phyloP scores from a whole-genome alignment of 2,329 filamentous ascomycete genomes.

The Pyricularia pennisetigena region DNA sequence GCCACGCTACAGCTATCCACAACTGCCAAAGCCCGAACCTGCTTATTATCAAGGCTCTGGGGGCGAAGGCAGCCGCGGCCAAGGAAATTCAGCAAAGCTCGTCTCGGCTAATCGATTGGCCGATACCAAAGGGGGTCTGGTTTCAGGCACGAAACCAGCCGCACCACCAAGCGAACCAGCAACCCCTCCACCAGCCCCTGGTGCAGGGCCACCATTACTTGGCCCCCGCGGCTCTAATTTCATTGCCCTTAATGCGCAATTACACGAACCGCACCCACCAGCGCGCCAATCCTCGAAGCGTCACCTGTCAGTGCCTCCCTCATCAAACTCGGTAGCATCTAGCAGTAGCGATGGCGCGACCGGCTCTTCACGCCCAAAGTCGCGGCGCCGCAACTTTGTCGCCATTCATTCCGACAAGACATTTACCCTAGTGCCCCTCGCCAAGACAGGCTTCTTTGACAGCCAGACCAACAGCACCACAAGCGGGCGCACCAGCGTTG shows the following conservation, averaged over 20 bases:
- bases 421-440: slow-evolving; percentile 37
- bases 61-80: not conserved
- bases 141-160: slow-evolving; percentile 36
- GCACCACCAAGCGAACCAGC: slow-evolving; percentile 16
- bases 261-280: slow-evolving; percentile 10
- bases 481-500: slow-evolving; percentile 11
- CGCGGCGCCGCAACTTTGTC: slow-evolving; percentile 34
- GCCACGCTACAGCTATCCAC: not conserved
- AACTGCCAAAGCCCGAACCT: not conserved
- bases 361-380: slow-evolving; percentile 18
- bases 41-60: not conserved
- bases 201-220: not conserved
- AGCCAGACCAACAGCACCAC: slow-evolving; percentile 9
- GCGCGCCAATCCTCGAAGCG: slow-evolving; percentile 2
- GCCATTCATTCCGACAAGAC: slow-evolving; percentile 47
- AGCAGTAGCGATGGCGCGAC: not conserved
- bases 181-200: slow-evolving; percentile 16
- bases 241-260: slow-evolving; percentile 25
- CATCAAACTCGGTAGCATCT: slow-evolving; percentile 3
- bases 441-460: slow-evolving; percentile 10
- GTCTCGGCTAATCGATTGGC: slow-evolving; percentile 14
- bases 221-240: slow-evolving; percentile 20
- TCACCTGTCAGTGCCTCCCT: slow-evolving; percentile 6
- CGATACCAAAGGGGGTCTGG: slow-evolving; percentile 23
- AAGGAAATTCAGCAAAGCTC: not conserved